Conservation (phyloP, 495 filamentous ascomycete species). For the Hypoxylon perforatum region DNA sequence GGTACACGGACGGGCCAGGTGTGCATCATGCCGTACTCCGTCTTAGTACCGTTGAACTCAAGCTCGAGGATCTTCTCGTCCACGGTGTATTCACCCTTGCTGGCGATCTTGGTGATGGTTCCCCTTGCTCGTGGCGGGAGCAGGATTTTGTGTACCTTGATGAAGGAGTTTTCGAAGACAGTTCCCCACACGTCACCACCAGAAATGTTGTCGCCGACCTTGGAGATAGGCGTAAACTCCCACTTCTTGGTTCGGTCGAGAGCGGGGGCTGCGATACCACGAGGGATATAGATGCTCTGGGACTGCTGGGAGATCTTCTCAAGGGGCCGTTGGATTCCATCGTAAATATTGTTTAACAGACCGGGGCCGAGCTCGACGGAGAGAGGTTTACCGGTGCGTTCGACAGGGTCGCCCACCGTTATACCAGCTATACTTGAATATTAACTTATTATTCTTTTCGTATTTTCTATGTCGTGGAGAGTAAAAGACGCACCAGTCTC, state of each 20-base stretch:
- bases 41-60: slow-evolving; percentile 96
- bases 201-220: slow-evolving; percentile 96
- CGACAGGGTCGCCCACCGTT: slow-evolving; percentile 93
- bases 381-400: slow-evolving; percentile 90
- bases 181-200: slow-evolving; percentile 94
- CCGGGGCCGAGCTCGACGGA: slow-evolving; percentile 97
- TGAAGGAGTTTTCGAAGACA: slow-evolving; percentile 95
- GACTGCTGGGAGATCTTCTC: slow-evolving; percentile 80
- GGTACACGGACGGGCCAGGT: slow-evolving; percentile 99
- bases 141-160: slow-evolving; percentile 94
- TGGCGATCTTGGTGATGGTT: slow-evolving; percentile 89
- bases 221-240: slow-evolving; percentile 91
- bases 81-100: slow-evolving; percentile 92
- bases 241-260: slow-evolving; percentile 90
- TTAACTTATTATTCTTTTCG: slow-evolving; percentile 8
- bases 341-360: slow-evolving; percentile 99
- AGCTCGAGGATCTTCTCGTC: slow-evolving; percentile 94
- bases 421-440: slow-evolving; percentile 76
- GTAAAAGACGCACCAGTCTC: slow-evolving; percentile 78
- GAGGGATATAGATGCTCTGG: slow-evolving; percentile 94
- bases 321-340: slow-evolving; percentile 96
- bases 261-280: slow-evolving; percentile 89
- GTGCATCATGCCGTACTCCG: slow-evolving; percentile 96
- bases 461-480: slow-evolving; percentile 8
- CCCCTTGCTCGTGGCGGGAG: slow-evolving; percentile 91